Evolutionary conservation across 2,329 filamentous ascomycete genomes (phyloP), one percentile per base, ranked within the genome.

Genomic region (Pochonia chlamydosporia): DNA sequence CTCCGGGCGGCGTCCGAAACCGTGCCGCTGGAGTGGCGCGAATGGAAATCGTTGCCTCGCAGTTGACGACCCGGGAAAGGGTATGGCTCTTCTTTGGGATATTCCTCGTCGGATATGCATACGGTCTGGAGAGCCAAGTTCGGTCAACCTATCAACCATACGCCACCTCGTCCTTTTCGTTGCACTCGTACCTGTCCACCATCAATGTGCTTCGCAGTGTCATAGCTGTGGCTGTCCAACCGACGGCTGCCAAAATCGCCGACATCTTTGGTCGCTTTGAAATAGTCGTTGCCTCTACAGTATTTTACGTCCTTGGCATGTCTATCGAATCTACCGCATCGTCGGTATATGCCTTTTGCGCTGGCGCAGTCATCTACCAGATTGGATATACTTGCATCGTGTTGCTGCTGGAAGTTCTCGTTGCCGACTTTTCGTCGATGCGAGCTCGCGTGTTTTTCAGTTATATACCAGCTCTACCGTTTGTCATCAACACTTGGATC

Each of bases 261-360:
- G 81, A 81, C 54, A 75, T 82, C 9, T 81, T 84, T 54, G 82
- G 81, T 18, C 72, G 81, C 49, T 69, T 79, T 18, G 79, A 84
- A 57, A 65, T 83, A 28, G 69, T 84, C 11, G 58, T 73, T 3
- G 60, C 79, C 1, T 75, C 77, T 0, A 72, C 80, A 1, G 40
- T 80, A 10, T 78, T 84, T 49, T 83, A 82, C 49, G 70, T 76
- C 1, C 21, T 66, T 43, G 73, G 74, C 11, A 78, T 79, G 4
- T 70, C 77, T 5, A 63, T 84, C 25, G 77, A 83, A 58, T 69
- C 78, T 11, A 67, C 64, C 4, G 68, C 76, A 0, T 64, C 58
- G 14, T 69, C 66, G 21, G 69, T 82, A 1, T 63, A 74, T 43
- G 60, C 66, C 0, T 83, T 81, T 44, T 72, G 69, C 46, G 72